These are phyloP conservation scores for Mortierella sp. DNA, from an alignment of 371 early-diverging fungal genomes.

Conservation along the genomic window DNA sequence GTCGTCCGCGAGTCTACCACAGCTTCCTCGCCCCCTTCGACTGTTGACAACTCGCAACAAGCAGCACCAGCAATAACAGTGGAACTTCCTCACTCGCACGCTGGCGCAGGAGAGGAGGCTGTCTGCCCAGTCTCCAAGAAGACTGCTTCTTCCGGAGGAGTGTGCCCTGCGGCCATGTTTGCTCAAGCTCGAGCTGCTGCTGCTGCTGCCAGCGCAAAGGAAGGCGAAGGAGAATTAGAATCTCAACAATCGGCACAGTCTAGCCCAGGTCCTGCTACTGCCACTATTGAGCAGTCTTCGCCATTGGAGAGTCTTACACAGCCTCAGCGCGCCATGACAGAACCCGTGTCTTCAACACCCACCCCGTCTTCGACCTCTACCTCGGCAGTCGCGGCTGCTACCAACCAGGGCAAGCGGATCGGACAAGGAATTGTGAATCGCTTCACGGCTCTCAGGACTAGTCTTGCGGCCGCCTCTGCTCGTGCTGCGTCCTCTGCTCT, in stretches of 20 bases:
- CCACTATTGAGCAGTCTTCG: not conserved
- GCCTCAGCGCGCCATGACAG: slow-evolving; percentile 17
- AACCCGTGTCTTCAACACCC: slow-evolving; percentile 17
- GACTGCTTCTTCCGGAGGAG: slow-evolving; percentile 41
- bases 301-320: not conserved
- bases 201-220: not conserved
- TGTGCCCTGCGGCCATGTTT: slow-evolving; percentile 56
- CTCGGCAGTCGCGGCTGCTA: slow-evolving; percentile 17
- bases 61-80: not conserved
- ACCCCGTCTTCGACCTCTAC: not conserved
- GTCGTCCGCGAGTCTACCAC: slow-evolving; percentile 9
- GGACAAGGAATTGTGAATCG: slow-evolving; percentile 44
- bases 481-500: slow-evolving; percentile 44
- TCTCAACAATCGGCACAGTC: not conserved
- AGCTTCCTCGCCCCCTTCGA: not conserved
- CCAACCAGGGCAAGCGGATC: slow-evolving; percentile 31
- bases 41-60: not conserved
- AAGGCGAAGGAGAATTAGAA: not conserved
- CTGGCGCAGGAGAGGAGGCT: slow-evolving; percentile 14
- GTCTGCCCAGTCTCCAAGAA: slow-evolving; percentile 56
- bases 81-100: not conserved
- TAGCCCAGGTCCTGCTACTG: not conserved
- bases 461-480: slow-evolving; percentile 46
- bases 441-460: slow-evolving; percentile 41
- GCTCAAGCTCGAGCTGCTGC: slow-evolving; percentile 41